phyloP scores from a whole-genome alignment of 495 filamentous ascomycete species.

The Gamarada debralockiae region DNA sequence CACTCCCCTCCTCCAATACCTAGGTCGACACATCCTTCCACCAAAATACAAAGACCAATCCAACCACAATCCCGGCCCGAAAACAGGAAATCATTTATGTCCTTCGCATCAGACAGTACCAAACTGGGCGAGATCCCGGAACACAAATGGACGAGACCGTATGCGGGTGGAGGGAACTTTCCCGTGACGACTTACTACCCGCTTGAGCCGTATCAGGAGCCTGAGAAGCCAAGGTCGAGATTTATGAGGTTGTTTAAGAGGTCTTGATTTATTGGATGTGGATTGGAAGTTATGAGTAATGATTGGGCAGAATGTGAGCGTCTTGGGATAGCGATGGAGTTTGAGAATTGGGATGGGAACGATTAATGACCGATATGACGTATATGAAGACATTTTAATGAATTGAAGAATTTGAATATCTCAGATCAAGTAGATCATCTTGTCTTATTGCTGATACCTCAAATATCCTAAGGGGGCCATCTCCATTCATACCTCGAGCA shows the following conservation, averaged over 20 bases:
- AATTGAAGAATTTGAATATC: too few species aligned
- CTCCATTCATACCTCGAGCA: too few species aligned
- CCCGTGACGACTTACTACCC: conserved; percentile 14
- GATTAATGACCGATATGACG: too few species aligned
- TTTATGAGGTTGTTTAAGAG: conserved; percentile 22
- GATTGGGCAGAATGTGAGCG: background rate
- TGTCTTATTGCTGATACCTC: too few species aligned
- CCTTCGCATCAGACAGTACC: conserved; percentile 24
- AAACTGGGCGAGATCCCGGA: conserved; percentile 28
- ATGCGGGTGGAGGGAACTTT: conserved; percentile 1
- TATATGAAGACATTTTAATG: too few species aligned
- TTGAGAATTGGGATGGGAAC: background rate
- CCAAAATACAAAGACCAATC: background rate
- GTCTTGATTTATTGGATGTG: background rate
- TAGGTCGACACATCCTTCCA: background rate
- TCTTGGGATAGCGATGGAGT: background rate
- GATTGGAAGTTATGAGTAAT: background rate
- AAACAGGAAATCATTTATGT: conserved; percentile 17
- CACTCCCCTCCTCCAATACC: background rate
- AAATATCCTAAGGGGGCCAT: too few species aligned
- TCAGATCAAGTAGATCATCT: background rate
- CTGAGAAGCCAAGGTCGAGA: conserved; percentile 19
- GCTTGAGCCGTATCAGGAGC: conserved; percentile 16
- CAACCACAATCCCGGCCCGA: background rate
- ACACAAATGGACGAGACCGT: conserved; percentile 15